phyloP scores from a whole-genome alignment of 2,329 filamentous ascomycete species.

The Xylariaceae sp. region DNA sequence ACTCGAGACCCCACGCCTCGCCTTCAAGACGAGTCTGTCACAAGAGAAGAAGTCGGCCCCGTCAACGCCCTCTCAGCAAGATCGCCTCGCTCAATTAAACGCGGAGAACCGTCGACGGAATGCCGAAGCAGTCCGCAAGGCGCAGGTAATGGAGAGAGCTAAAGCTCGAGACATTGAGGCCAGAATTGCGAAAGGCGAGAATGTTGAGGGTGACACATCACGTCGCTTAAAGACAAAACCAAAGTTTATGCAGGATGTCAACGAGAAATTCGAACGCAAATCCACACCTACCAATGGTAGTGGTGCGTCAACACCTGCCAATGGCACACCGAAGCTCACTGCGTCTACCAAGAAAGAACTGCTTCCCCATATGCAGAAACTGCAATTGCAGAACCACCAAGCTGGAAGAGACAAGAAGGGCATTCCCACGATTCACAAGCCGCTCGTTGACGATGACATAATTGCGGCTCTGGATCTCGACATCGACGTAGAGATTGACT shows the following conservation, averaged over 20 bases:
- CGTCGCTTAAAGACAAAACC: conserved; percentile 62
- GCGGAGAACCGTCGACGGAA: conserved; percentile 79
- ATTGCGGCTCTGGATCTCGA: conserved; percentile 85
- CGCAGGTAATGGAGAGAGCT: conserved; percentile 76
- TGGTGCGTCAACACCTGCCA: conserved; percentile 47
- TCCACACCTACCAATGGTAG: conserved; percentile 45
- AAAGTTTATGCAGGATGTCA: conserved; percentile 64
- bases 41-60: conserved; percentile 46
- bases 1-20: conserved; percentile 65
- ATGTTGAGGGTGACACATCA: conserved; percentile 52
- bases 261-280: conserved; percentile 45
- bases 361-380: conserved; percentile 50
- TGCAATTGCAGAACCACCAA: conserved; percentile 47
- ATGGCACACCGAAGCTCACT: conserved; percentile 46
- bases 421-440: conserved; percentile 67
- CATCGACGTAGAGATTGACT: conserved; percentile 82
- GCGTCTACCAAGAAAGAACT: conserved; percentile 36
- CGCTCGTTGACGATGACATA: conserved; percentile 86
- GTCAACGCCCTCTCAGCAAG: conserved; percentile 63
- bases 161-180: conserved; percentile 56
- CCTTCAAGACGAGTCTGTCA: conserved; percentile 64
- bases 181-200: conserved; percentile 60
- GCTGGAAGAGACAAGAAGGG: conserved; percentile 58
- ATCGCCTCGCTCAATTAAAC: conserved; percentile 80
- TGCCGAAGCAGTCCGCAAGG: conserved; percentile 84